Conservation (phyloP, 75 land plant genomes). For the Selaginella tamariscina region DNA sequence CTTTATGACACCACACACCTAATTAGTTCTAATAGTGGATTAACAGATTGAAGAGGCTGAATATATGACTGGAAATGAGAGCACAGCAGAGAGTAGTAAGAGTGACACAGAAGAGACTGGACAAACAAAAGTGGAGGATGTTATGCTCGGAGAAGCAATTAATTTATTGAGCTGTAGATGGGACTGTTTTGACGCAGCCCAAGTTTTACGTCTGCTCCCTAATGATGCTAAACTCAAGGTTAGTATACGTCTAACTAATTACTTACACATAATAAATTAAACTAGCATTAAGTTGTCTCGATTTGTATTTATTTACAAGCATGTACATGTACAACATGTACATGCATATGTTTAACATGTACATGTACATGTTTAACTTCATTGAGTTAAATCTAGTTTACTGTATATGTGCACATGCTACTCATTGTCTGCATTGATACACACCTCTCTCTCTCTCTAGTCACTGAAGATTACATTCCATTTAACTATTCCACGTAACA, state of each 20-base stretch:
- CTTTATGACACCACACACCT: slow-evolving; percentile 22
- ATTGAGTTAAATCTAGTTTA: no score
- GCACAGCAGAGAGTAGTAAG: slow-evolving; percentile 47
- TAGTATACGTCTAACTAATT: not conserved
- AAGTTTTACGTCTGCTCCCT: slow-evolving; percentile 72
- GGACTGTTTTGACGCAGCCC: slow-evolving; percentile 90
- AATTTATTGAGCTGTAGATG: slow-evolving; percentile 67
- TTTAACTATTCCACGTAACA: slow-evolving; percentile 11
- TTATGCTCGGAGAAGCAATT: slow-evolving; percentile 44
- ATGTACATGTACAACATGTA: no score
- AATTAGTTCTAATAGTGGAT: slow-evolving; percentile 44
- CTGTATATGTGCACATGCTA: not conserved
- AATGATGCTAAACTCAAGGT: slow-evolving; percentile 86
- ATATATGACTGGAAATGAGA: slow-evolving; percentile 34
- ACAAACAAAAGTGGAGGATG: slow-evolving; percentile 18
- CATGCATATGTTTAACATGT: no score
- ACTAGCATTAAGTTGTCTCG: no score
- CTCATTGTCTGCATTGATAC: not conserved
- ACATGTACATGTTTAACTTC: no score
- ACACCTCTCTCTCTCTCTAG: slow-evolving; percentile 24
- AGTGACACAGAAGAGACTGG: slow-evolving; percentile 76
- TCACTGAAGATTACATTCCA: slow-evolving; percentile 36
- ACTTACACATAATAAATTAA: slow-evolving; percentile 3
- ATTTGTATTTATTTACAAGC: not conserved
- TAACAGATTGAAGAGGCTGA: slow-evolving; percentile 70